These are phyloP conservation scores for Populus hybrid DNA, from an alignment of 441 rosid genomes.

Conservation along the genomic window DNA sequence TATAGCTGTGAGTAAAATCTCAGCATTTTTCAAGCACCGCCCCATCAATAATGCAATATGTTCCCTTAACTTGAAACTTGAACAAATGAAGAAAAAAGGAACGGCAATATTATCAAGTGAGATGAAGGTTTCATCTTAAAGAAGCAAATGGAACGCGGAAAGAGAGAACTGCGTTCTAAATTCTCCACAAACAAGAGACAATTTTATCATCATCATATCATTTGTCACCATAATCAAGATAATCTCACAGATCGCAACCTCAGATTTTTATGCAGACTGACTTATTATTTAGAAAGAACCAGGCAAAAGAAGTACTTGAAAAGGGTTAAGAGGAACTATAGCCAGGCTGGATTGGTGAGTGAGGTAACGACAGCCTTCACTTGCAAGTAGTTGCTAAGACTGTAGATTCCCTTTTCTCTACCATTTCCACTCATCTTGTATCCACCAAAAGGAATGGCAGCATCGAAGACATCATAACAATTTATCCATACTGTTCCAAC, in stretches of 20 bases:
- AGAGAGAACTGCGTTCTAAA: not conserved
- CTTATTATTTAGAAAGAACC: too few relatives aligned
- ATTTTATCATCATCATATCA: not conserved
- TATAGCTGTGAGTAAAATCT: not conserved
- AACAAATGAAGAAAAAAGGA: too few relatives aligned
- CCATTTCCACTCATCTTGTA: conserved; percentile 95
- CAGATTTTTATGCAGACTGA: not conserved
- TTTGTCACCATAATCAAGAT: not conserved
- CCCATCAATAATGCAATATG: not conserved
- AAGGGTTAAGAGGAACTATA: conserved; percentile 22
- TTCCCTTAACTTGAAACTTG: not conserved
- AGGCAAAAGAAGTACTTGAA: not conserved
- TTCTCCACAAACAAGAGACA: not conserved
- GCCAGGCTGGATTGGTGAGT: conserved; percentile 77
- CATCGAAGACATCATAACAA: conserved; percentile 82
- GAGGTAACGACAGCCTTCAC: conserved; percentile 87
- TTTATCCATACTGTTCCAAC: conserved; percentile 88
- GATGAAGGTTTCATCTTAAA: conserved; percentile 9
- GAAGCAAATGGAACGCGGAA: not conserved
- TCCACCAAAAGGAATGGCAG: conserved; percentile 91
- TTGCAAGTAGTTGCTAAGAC: conserved; percentile 82
- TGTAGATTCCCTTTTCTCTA: conserved; percentile 86
- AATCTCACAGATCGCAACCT: not conserved
- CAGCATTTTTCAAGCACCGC: not conserved
- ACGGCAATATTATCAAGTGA: too few relatives aligned